Evolutionary conservation across 257 asterid species (phyloP).

Genomic region (Plantago major): DNA sequence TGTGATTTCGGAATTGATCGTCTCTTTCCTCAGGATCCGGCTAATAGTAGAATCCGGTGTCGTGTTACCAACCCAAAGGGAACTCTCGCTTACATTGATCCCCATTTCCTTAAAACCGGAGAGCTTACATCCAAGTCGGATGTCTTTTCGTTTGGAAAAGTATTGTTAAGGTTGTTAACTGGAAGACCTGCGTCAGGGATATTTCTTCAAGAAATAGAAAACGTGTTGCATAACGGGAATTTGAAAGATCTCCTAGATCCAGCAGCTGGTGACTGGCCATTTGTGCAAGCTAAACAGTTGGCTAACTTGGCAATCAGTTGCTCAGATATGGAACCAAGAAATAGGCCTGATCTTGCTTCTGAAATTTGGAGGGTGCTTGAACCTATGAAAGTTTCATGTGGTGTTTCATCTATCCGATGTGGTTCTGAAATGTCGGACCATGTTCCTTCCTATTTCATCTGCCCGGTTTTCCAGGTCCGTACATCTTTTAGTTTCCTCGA

Average conservation of each 20-base stretch:
- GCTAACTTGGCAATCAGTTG: conserved; percentile 78
- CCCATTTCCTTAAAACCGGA: conserved; percentile 70
- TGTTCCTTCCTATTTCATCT: conserved; percentile 62
- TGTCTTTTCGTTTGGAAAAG: conserved; percentile 79
- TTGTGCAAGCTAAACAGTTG: conserved; percentile 86
- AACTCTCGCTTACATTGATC: conserved; percentile 66
- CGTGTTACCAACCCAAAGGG: conserved; percentile 64
- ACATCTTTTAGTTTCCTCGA: neutral
- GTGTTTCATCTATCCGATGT: conserved; percentile 33
- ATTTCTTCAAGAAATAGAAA: conserved; percentile 46
- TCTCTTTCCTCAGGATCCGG: conserved; percentile 31
- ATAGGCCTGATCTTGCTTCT: conserved; percentile 75
- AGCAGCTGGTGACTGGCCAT: conserved; percentile 96
- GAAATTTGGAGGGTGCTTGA: conserved; percentile 81
- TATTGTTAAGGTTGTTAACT: conserved; percentile 65
- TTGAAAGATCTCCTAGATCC: conserved; percentile 67
- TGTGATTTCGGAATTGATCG: conserved; percentile 77
- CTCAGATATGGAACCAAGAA: conserved; percentile 36
- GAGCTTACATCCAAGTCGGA: conserved; percentile 83
- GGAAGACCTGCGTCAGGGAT: conserved; percentile 71
- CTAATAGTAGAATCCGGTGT: conserved; percentile 9
- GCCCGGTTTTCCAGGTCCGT: conserved; percentile 91
- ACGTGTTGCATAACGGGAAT: conserved; percentile 52
- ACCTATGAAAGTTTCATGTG: conserved; percentile 63
- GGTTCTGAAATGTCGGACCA: conserved; percentile 40